Evolutionary conservation across 352 stramenopile species (phyloP), one percentile per base, ranked within the genome.

Genomic region (Globisporangium viniferum): DNA sequence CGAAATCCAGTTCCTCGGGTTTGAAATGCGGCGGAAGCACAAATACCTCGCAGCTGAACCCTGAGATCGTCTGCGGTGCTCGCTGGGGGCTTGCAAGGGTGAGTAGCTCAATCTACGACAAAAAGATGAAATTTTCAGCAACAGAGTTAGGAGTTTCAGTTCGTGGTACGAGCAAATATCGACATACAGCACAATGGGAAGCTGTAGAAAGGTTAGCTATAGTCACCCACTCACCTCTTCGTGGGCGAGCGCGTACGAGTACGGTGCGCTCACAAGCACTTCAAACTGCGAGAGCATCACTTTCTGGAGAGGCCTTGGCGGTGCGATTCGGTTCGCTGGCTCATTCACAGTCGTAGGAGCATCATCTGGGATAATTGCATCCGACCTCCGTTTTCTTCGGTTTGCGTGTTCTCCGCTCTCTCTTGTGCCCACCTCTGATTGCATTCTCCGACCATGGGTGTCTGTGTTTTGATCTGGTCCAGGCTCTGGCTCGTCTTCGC

Each of bases 161-260:
- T 36, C 7, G 33, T 36, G 33, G 9, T 36, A 36, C 33, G 9
- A 36, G 9, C 33, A 8, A 36, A 36, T 36, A 36, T 8, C 7
- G 33, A 36, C 33, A 36, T 5, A 36, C 54, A 59, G 22, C 24
- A 41, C 10, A 3, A 59, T 33, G 12, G 7, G 24, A 35, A 35
- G 9, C 53, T 36, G n/a, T n/a, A 58, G 22, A 58, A 27, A n/a
- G n/a, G n/a, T n/a, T n/a, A n/a, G n/a, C 53, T 9, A 36, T 15
- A n/a, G 29, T 20, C 4, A 24, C 4, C n/a, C 3, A 56, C 49
- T 56, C 10, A 61, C 56, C 6, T 61, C 56, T 39, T 44, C 33
- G 14, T 44, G n/a, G 15, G 31, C 56, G 31, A 61, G 56, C 15
- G 31, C 56, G 15, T 61, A 61, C 56, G 56, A 61, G 31, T 61